phyloP scores from a whole-genome alignment of 345 rosid species.

The Syzygium grande region DNA sequence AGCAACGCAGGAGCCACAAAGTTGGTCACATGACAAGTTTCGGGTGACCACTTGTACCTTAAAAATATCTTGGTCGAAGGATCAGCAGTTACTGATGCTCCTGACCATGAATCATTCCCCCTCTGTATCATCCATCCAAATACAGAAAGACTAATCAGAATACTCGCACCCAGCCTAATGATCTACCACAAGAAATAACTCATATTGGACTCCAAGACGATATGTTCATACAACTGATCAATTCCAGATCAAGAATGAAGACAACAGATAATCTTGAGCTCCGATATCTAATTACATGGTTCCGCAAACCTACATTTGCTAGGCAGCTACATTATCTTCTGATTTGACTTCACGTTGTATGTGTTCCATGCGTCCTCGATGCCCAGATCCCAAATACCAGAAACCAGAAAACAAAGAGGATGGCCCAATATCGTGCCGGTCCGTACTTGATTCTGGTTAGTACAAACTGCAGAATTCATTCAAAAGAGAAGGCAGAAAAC shows the following conservation, averaged over 20 bases:
- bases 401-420: constrained; percentile 95
- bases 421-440: constrained; percentile 98
- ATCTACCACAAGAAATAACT: background rate
- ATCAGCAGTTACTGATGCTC: background rate
- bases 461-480: constrained; percentile 62
- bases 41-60: background rate
- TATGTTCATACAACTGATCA: background rate
- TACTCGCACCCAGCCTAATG: background rate
- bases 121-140: background rate
- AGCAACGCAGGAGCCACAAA: background rate
- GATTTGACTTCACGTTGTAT: constrained; percentile 24
- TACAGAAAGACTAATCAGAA: background rate
- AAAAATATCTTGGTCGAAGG: background rate
- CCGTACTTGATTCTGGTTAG: constrained; percentile 94
- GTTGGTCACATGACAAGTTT: background rate
- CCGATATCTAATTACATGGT: background rate
- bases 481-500: background rate
- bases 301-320: background rate
- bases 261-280: background rate
- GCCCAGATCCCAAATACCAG: constrained; percentile 98
- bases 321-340: background rate
- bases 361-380: constrained; percentile 59
- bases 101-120: background rate
- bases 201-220: background rate
- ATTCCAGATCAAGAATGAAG: background rate